Base-by-base conservation (phyloP, 208 protist species). In the Wallacemonas rigidus region DNA sequence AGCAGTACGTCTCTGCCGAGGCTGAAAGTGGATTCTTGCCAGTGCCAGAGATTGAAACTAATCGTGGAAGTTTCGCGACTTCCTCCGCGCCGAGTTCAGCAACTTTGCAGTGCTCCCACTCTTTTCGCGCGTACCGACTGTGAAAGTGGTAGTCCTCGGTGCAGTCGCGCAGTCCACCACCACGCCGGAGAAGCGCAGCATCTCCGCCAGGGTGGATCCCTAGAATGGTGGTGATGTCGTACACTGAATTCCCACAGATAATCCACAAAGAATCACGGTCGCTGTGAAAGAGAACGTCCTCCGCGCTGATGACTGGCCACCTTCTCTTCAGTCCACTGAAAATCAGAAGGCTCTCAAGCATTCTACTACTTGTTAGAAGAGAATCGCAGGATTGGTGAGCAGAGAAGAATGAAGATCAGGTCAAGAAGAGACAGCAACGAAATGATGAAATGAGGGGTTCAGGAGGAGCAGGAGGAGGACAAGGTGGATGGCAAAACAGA, bases 231-330 rank as follows among this genome's bases (percentile, higher is more conserved):
- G 90, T 93, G 36, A 93, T 82, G 71, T 95, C 88, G 82, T 92
- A 95, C 47, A 95, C 85, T 9, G 82, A 88, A 70, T 87, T 85
- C n/a, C 85, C 88, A 1, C 81, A 81, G 40, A 95, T 77, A 61
- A 93, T 91, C 88, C 88, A 95, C 54, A 91, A 67, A 5, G 86
- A 90, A n/a, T 55, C 64, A 51, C 85, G 79, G 15, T 83, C 78
- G 69, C 86, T 93, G 80, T 95, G 87, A 35, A 75, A 36, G 1
- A 81, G 81, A 2, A 93, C 77, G 56, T 95, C 87, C 60, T 94
- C 87, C 55, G 86, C 77, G 51, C 77, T 79, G 15, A 89, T 74
- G 3, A 79, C n/a, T 7, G 85, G 85, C 83, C 87, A 94, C 44
- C 76, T 38, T 63, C 74, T 82, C 44, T 50, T 74, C 1, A 93